These are phyloP conservation scores for Malus hybrid DNA, from an alignment of 331 rosid genomes.

Conservation along the genomic window DNA sequence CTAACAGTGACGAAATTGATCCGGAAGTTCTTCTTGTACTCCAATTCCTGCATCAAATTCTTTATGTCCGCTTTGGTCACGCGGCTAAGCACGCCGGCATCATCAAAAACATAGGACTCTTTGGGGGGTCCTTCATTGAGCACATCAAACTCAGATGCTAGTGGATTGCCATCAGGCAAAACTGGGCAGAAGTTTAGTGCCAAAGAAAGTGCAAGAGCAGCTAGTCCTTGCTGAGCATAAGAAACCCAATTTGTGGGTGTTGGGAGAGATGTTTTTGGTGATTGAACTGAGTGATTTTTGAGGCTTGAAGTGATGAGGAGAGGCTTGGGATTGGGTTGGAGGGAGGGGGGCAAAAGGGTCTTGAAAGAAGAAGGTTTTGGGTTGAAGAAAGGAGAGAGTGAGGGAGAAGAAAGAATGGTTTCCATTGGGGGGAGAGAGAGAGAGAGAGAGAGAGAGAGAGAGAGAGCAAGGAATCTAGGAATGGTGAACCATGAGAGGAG, in stretches of 20 bases:
- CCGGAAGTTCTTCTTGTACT: slow-evolving; percentile 67
- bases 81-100: slow-evolving; percentile 89
- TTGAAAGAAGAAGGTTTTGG: slow-evolving; percentile 48
- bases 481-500: slow-evolving; percentile 17
- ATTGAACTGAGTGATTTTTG: slow-evolving; percentile 31
- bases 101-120: slow-evolving; percentile 70
- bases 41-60: slow-evolving; percentile 63
- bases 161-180: slow-evolving; percentile 42
- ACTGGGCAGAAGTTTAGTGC: slow-evolving; percentile 69
- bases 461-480: neutral
- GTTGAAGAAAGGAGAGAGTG: slow-evolving; percentile 58
- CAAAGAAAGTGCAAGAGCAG: slow-evolving; percentile 77
- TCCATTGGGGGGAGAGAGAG: slow-evolving; percentile 47
- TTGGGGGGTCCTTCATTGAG: slow-evolving; percentile 73
- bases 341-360: slow-evolving; percentile 25
- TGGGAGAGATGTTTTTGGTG: slow-evolving; percentile 29
- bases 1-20: slow-evolving; percentile 70
- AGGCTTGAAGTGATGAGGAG: slow-evolving; percentile 30
- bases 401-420: slow-evolving; percentile 71
- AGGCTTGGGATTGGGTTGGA: slow-evolving; percentile 45
- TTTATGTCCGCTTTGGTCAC: slow-evolving; percentile 80
- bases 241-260: slow-evolving; percentile 43
- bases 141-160: slow-evolving; percentile 86
- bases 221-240: slow-evolving; percentile 79
- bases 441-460: slow-evolving; percentile 8